A percentile compares a stretch with the other conserved stretches of the same genome.
phyloP scores from a whole-genome alignment of 371 early-diverging fungal species.

The Circinella minor region DNA sequence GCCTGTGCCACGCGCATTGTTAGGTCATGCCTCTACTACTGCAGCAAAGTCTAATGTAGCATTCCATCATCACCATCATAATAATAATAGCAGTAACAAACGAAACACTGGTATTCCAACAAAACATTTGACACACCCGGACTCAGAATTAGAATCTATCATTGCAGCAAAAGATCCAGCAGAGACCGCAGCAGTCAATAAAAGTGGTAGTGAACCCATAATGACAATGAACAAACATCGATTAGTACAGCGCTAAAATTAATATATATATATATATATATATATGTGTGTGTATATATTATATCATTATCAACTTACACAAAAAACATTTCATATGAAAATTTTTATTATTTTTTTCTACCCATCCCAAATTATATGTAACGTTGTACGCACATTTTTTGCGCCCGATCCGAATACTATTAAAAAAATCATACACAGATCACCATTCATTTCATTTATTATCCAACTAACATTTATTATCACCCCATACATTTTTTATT shows the following conservation, averaged over 20 bases:
- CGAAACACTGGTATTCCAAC: neutral
- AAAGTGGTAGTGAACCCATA: neutral
- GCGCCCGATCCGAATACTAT: constrained; percentile 1
- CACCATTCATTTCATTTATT: neutral
- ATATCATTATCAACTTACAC: too few relatives aligned
- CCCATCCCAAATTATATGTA: constrained; percentile 4
- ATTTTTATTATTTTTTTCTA: neutral
- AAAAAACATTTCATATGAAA: constrained; percentile 1
- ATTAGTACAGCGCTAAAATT: neutral
- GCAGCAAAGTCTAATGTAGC: constrained; percentile 3
- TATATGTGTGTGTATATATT: too few relatives aligned
- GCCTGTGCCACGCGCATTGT: constrained; percentile 28
- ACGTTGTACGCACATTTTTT: neutral
- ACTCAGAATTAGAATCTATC: constrained; percentile 1
- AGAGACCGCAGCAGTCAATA: neutral
- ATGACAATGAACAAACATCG: neutral
- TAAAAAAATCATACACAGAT: neutral
- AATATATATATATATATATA: neutral
- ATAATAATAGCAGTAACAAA: neutral
- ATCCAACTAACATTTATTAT: neutral
- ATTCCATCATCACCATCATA: constrained; percentile 12
- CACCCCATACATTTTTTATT: neutral
- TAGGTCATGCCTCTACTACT: constrained; percentile 13
- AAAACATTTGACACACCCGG: constrained; percentile 18
- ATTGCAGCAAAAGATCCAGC: neutral